Evolutionary conservation across 2,329 filamentous ascomycete genomes (phyloP).

Genomic region (Aspergillaceae sp.): DNA sequence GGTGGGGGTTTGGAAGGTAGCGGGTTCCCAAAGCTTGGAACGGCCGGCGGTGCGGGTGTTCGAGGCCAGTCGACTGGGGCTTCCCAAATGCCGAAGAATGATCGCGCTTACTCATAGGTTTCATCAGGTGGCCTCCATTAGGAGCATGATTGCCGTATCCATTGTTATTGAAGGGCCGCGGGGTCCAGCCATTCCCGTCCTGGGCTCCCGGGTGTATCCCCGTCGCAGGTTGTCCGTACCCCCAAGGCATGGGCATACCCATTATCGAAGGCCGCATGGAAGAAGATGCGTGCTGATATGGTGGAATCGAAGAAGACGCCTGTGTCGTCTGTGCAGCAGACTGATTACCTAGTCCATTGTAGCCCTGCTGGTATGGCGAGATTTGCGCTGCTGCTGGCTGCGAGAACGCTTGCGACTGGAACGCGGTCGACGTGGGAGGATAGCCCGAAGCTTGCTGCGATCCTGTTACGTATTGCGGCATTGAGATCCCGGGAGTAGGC

Average conservation of each 20-base stretch:
- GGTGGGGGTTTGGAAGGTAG: slow-evolving; percentile 36
- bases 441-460: slow-evolving; percentile 16
- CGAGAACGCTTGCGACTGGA: slow-evolving; percentile 16
- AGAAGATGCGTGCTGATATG: slow-evolving; percentile 16
- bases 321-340: slow-evolving; percentile 15
- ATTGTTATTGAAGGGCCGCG: slow-evolving; percentile 13
- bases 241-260: slow-evolving; percentile 50
- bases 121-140: slow-evolving; percentile 10
- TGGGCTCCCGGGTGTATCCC: slow-evolving; percentile 37
- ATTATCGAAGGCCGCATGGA: slow-evolving; percentile 33
- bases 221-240: slow-evolving; percentile 45
- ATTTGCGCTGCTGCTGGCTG: slow-evolving; percentile 14
- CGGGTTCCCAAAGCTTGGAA: slow-evolving; percentile 38
- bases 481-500: slow-evolving; percentile 16
- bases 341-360: slow-evolving; percentile 17
- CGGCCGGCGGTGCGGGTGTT: slow-evolving; percentile 33
- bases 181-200: slow-evolving; percentile 19
- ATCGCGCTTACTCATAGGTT: slow-evolving; percentile 28
- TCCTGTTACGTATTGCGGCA: slow-evolving; percentile 18
- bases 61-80: slow-evolving; percentile 21
- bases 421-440: slow-evolving; percentile 13
- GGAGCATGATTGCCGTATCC: slow-evolving; percentile 13
- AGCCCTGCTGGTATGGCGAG: slow-evolving; percentile 21
- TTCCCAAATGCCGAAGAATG: slow-evolving; percentile 30
- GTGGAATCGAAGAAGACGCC: slow-evolving; percentile 12